Evolutionary conservation across 1,139 yeast genomes (phyloP), one percentile per base, ranked within the genome.

Genomic region (Zygotorulaspora mrakii): DNA sequence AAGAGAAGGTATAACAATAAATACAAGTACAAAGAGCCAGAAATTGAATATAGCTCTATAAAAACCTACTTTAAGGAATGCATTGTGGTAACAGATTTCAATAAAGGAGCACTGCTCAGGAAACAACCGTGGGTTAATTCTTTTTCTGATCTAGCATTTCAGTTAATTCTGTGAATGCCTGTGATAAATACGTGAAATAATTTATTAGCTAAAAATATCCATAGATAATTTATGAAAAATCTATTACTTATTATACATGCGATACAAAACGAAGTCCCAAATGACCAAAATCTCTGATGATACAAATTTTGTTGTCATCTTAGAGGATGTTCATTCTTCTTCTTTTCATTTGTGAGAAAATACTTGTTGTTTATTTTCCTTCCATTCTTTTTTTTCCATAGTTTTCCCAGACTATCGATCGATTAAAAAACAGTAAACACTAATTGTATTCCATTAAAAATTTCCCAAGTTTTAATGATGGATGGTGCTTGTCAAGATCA

Each of bases 141-240:
- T 12, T 77, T 77, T 51, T 71, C 79, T 0, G 81, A 76, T 48
- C 50, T 77, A 24, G 67, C 79, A 3, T 62, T 70, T 16, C 81
- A 76, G 51, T 26, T 37, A n/a, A 48, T 55, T 3, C n/a, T n/a
- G n/a, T n/a, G n/a, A n/a, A n/a, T n/a, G n/a, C n/a, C 22, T 14
- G 5, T n/a, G 13, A 14, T 16, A 10, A 17, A 29, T 14, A 16
- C 13, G 12, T 14, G 4, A n/a, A 17, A 17, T 34, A 9, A 11
- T 14, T 18, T 12, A 12, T 12, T 5, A 25, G 29, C 17, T 28
- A 28, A 7, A 28, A 16, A 6, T 17, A 28, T 28, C 14, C 7
- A 28, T 28, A 28, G 14, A 16, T 28, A 8, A 28, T 16, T 16
- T 28, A 16, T 4, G 3, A 9, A 14, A 28, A 16, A 17, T 25